A percentile compares a stretch with the other conserved stretches of the same genome.
Conservation (phyloP, 108 stramenopile genomes). For the Pseudonitzschia delicatissima region DNA sequence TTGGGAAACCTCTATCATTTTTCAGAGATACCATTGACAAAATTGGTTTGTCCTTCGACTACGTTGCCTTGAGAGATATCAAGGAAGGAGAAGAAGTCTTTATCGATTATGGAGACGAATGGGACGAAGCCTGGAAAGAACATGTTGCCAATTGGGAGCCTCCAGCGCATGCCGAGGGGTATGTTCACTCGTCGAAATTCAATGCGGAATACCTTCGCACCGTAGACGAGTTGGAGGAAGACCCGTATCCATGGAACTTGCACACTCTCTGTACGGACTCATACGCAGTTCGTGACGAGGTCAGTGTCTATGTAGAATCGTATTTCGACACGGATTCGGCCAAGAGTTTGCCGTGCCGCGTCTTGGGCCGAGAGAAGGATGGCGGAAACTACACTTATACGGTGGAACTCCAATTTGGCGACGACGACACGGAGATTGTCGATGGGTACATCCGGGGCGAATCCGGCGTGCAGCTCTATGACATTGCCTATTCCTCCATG, state of each 20-base stretch:
- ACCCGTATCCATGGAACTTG: conserved; percentile 52
- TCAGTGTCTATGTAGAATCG: conserved; percentile 1
- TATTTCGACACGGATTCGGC: conserved; percentile 8
- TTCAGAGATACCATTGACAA: conserved; percentile 34
- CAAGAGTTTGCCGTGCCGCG: conserved; percentile 27
- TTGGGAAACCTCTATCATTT: conserved; percentile 44
- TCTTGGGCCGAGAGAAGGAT: conserved; percentile 14
- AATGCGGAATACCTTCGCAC: conserved; percentile 30
- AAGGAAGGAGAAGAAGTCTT: conserved; percentile 54
- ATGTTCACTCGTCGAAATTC: conserved; percentile 51
- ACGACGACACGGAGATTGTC: conserved; percentile 11
- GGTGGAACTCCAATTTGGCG: conserved; percentile 10
- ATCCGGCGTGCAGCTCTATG: conserved; percentile 29
- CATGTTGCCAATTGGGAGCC: conserved; percentile 35
- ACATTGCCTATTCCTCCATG: conserved; percentile 37
- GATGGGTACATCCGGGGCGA: conserved; percentile 13
- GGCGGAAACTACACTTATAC: conserved; percentile 14
- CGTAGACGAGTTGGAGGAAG: conserved; percentile 15
- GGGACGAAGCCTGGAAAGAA: conserved; percentile 46
- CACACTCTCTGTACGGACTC: conserved; percentile 36
- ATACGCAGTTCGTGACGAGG: conserved; percentile 5
- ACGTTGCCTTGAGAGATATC: conserved; percentile 58
- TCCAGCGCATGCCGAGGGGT: conserved; percentile 41
- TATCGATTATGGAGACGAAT: conserved; percentile 55
- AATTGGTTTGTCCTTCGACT: conserved; percentile 57